phyloP scores from a whole-genome alignment of 129 eudicot species.

The Glebionis coronaria region DNA sequence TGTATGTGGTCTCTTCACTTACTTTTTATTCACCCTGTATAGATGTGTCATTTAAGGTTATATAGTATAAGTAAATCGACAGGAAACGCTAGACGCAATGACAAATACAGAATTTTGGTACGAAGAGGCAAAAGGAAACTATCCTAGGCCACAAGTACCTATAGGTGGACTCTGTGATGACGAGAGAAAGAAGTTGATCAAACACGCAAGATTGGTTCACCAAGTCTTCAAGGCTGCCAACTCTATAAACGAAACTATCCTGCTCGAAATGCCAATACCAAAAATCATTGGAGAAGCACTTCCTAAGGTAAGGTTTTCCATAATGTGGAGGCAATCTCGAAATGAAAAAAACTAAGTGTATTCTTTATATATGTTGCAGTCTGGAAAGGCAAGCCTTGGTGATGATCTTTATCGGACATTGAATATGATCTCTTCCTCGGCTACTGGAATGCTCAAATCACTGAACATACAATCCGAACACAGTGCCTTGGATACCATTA shows the following conservation, averaged over 20 bases:
- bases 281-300: slow-evolving; percentile 58
- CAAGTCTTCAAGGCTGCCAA: slow-evolving; percentile 94
- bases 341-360: neutral
- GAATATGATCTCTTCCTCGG: slow-evolving; percentile 43
- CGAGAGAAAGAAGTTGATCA: slow-evolving; percentile 59
- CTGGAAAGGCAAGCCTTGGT: too few relatives aligned
- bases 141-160: slow-evolving; percentile 77
- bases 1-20: slow-evolving; percentile 27
- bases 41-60: neutral
- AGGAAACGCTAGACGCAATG: slow-evolving; percentile 83
- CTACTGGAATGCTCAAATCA: slow-evolving; percentile 46
- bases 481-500: slow-evolving; percentile 66
- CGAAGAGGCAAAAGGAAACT: slow-evolving; percentile 66
- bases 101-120: slow-evolving; percentile 80
- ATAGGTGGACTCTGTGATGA: slow-evolving; percentile 62
- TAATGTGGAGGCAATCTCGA: neutral
- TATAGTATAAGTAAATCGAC: neutral
- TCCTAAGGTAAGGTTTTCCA: slow-evolving; percentile 54
- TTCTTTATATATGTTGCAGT: too few relatives aligned
- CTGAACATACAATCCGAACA: slow-evolving; percentile 73
- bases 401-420: slow-evolving; percentile 57
- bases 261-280: slow-evolving; percentile 79
- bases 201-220: slow-evolving; percentile 63
- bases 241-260: slow-evolving; percentile 74
- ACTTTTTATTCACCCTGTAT: neutral